Conservation (phyloP, 306 rosid genomes). For the Cicer yamashitae region DNA sequence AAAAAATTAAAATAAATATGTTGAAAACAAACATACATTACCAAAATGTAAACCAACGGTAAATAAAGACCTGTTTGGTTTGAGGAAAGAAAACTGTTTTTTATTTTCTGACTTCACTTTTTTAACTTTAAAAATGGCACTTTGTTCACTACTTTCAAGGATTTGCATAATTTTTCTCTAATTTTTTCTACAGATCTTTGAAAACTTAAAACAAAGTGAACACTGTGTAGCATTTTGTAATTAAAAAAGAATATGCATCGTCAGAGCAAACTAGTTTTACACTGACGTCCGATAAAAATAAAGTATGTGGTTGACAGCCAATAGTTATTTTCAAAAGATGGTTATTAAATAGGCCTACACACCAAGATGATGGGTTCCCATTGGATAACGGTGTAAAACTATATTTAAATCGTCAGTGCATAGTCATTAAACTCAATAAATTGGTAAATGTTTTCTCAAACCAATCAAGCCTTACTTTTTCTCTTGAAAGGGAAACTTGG, state of each 20-base stretch:
- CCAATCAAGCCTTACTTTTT: slow-evolving; percentile 4
- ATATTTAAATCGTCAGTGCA: too few relatives aligned
- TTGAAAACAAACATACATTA: slow-evolving; percentile 16
- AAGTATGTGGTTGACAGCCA: too few relatives aligned
- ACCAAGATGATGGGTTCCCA: too few relatives aligned
- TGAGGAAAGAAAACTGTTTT: background rate
- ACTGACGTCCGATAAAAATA: too few relatives aligned
- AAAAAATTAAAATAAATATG: slow-evolving; percentile 27
- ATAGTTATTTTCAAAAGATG: too few relatives aligned
- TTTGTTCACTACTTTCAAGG: background rate
- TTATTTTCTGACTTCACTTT: background rate
- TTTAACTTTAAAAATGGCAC: background rate
- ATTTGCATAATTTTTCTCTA: background rate
- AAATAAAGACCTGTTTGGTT: background rate
- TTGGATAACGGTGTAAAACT: background rate
- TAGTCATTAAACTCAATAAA: background rate
- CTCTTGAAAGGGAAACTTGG: slow-evolving; percentile 20
- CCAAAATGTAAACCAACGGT: slow-evolving; percentile 33
- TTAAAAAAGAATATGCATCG: background rate
- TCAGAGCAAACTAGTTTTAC: too few relatives aligned
- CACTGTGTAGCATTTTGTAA: background rate
- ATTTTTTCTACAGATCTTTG: background rate
- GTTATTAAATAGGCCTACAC: too few relatives aligned
- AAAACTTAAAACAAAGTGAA: background rate
- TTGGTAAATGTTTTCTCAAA: background rate